Base-by-base conservation (phyloP, 2,329 filamentous ascomycete species). In the Xylaria sp. region DNA sequence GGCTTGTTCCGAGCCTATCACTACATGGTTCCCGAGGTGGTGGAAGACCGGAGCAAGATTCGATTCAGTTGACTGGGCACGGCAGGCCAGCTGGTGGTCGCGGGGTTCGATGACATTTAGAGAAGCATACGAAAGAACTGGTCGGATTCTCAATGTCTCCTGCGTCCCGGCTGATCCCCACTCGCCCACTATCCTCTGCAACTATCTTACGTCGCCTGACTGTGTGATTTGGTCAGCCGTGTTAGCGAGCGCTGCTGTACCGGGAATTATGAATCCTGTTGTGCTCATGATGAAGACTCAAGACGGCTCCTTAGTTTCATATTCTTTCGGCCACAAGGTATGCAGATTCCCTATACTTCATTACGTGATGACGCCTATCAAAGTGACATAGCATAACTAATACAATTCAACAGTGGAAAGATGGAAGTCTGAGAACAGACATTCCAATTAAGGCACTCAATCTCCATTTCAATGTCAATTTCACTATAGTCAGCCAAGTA, bases 201-300 rank as follows among this genome's bases (percentile, higher is more conserved):
- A 99, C 81, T 97, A 98, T 78, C 87, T 97, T 36, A 98, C 96
- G 1, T 92, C 92, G 25, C 96, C 96, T 0, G 94, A 99, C 81
- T 99, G 96, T 77, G 96, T 99, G 46, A 97, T 99, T 70, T 99
- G 97, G 96, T 97, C 94, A 12, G 95, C 96, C 1, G 94, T 98
- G 3, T 83, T 99, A 52, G 96, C 96, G 0, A 97, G 94, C 6
- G 96, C 96, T 4, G 96, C 96, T 4, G 96, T 99, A 0, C 96
- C 96, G 0, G 96, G 96, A 1, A 98, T 99, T 65, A 83, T 98
- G 41, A 98, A 98, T 76, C 96, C 96, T 0, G 93, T 97, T 2
- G 95, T 99, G 1, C 88, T 99, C 8, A 93, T 93, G 84, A 94
- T 97, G 84, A 97, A 97, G 82, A 92, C 87, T 61, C 84, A 86